Base-by-base conservation (phyloP, 148 eudicot genomes). In the Rhododendron williamsianum region DNA sequence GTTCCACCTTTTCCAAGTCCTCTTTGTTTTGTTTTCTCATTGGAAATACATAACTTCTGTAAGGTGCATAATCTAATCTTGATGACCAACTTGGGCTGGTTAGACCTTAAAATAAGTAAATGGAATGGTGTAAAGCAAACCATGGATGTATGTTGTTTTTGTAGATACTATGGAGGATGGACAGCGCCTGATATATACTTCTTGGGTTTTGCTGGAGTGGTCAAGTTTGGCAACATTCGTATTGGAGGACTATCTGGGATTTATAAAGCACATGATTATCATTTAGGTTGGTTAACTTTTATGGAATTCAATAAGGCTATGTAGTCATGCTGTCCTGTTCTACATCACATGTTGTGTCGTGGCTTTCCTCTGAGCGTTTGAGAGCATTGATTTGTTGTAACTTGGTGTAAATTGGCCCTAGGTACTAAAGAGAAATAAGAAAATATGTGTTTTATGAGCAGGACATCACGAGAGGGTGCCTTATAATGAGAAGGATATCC, bases 151-250 rank as follows among this genome's bases (percentile, higher is more conserved):
- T 56, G n/a, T 30, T 84, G 13, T 89, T 86, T 76, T 67, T 87
- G 15, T 88, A 97, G 99, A 92, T 97, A 95, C 90, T 97, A 97
- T 87, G 99, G 99, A 89, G 99, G 99, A 90, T 97, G 99, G 99
- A 93, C 91, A 36, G 99, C 99, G 60, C 98, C 98, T 84, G 86
- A 95, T 86, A 97, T 97, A 85, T 97, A 93, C 90, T 97, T 97
- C 93, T 89, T 97, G 89, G 99, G 98, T 76, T 93, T 92, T 92
- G 95, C 98, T 38, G 99, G 99, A 89, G 92, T 97, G 82, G 90
- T 97, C 89, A 97, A 95, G 91, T 97, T 95, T 90, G 98, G 99
- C 46, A 94, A 88, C 82, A 87, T 97, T 79, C 94, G 99, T 67
- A 95, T 97, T 84, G 99, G 98, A 88, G 99, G 99, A 80, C 88